These are phyloP conservation scores for Blastocystis hominis DNA, from an alignment of 352 stramenopile genomes.

Conservation along the genomic window DNA sequence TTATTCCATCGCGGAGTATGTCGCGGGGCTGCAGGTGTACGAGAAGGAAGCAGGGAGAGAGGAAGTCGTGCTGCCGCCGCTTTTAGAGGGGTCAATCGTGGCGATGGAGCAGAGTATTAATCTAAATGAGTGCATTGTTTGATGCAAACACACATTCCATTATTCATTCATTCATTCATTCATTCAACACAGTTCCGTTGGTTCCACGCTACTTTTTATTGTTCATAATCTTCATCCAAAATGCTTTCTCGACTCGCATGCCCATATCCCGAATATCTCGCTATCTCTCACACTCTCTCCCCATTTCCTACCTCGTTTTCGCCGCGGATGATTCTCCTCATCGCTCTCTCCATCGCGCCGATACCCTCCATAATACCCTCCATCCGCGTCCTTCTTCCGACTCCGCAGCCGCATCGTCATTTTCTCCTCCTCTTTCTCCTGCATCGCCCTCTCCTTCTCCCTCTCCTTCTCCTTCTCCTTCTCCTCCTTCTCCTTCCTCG, in stretches of 20 bases:
- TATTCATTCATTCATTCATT: too few species aligned
- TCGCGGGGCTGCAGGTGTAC: background rate
- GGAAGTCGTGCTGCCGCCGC: background rate
- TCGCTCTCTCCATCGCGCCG: background rate
- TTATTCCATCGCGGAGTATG: background rate
- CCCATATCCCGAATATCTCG: constrained; percentile 41
- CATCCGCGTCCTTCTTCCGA: background rate
- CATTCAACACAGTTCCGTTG: too few species aligned
- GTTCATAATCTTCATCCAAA: constrained; percentile 24
- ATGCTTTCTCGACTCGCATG: background rate
- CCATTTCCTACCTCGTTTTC: constrained; percentile 19
- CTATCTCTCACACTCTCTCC: background rate
- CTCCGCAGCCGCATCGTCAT: background rate
- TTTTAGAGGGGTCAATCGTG: background rate
- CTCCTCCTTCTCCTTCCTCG: constrained; percentile 23
- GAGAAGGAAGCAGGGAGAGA: background rate
- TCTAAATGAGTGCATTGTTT: background rate
- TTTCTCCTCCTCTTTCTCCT: background rate
- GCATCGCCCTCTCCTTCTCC: background rate
- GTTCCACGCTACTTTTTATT: background rate
- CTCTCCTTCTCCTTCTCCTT: background rate
- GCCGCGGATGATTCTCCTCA: background rate
- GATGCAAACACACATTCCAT: background rate
- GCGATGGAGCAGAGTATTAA: constrained; percentile 2
- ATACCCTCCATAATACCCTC: background rate